Base-by-base conservation (phyloP, 441 rosid species). In the Biscutella laevigata region DNA sequence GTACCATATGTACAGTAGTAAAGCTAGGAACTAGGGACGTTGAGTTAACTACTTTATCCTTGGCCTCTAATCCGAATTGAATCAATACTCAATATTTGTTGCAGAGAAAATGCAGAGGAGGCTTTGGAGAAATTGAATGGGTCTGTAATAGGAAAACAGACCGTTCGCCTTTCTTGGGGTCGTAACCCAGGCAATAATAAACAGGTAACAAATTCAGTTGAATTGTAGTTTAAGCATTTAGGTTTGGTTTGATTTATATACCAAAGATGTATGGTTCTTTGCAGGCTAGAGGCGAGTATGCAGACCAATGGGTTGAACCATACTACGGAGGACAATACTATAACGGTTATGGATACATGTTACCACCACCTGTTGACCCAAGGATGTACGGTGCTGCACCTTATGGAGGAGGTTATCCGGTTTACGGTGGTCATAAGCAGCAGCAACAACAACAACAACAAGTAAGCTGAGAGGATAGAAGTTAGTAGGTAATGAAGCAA, bases 101-200 rank as follows among this genome's bases (percentile, higher is more conserved):
- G 52, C 72, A 87, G 98, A 74, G 69, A 51, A 47, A 66, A 72
- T 64, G 98, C 96, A 10, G 98, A 91, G 75, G 91, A 91, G 60
- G 95, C 98, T 66, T 67, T 91, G 74, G 88, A 81, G 55, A 85
- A 80, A 53, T 43, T 91, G 73, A 81, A 91, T 17, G 94, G 90
- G 16, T 61, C 80, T 9, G 69, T 67, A 24, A 81, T 91, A n/a
- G 98, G 96, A 37, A 80, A 78, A 46, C 95, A 87, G 75, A 80
- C 81, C 0, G 88, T 91, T 41, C 95, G 98, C 14, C 96, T 91
- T 45, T 91, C 98, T 57, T 88, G 98, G 98, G 96, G 95, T n/a
- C 95, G 87, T 47, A 84, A 76, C 69, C 88, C 95, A 37, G 86
- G 83, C 58, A 82, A 79, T 33, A 89, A 82, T n/a, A n/a, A n/a